Percentiles rank a stretch among this genome's conserved stretches.
Evolutionary conservation across 75 land plant species (phyloP).

Genomic region (Picea glauca): DNA sequence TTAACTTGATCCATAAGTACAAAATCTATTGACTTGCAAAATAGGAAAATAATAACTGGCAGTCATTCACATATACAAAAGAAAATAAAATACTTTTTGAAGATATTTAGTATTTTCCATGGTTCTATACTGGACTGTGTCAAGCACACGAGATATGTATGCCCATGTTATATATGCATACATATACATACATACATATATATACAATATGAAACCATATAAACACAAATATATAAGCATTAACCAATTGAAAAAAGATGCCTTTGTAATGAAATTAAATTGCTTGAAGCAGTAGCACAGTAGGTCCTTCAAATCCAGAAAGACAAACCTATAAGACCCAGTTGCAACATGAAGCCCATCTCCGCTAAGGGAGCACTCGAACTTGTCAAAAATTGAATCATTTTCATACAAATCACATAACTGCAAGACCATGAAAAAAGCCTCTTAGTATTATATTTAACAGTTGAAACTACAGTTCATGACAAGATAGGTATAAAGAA

Average conservation of each 20-base stretch:
- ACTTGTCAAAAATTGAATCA: conserved; percentile 89
- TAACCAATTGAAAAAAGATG: neutral
- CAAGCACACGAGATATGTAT: neutral
- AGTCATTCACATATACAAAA: neutral
- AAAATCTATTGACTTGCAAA: too few species aligned
- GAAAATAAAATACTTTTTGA: neutral
- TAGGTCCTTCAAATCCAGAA: neutral
- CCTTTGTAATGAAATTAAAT: neutral
- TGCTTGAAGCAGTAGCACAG: neutral
- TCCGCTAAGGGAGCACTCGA: conserved; percentile 82
- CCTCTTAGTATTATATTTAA: neutral
- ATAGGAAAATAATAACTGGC: too few species aligned
- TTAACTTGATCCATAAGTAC: too few species aligned
- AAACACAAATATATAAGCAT: neutral
- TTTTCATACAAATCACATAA: conserved; percentile 79
- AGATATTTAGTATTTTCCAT: neutral
- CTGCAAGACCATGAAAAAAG: conserved; percentile 33
- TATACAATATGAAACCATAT: neutral
- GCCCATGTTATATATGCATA: neutral
- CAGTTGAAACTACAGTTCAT: neutral
- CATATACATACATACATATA: neutral
- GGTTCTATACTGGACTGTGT: too few species aligned
- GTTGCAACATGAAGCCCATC: conserved; percentile 80
- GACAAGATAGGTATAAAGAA: neutral
- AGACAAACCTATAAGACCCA: conserved; percentile 83